These are phyloP conservation scores for Mimosa bimucronata DNA, from an alignment of 306 rosid genomes.

Conservation along the genomic window DNA sequence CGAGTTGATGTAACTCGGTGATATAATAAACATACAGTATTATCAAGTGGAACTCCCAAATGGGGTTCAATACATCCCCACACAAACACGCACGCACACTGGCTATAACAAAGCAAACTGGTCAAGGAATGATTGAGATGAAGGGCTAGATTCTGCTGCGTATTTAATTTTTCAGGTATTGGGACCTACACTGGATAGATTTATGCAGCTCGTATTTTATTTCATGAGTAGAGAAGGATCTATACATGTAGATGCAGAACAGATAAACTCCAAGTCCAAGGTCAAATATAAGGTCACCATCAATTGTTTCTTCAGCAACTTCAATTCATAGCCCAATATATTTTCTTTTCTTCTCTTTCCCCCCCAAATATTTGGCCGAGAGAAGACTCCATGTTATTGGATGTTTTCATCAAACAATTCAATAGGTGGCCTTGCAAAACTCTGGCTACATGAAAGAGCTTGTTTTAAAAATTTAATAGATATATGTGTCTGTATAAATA, in stretches of 20 bases:
- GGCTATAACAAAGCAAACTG: background rate
- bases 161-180: constrained; percentile 24
- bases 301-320: constrained; percentile 33
- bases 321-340: background rate
- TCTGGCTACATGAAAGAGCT: constrained; percentile 21
- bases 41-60: background rate
- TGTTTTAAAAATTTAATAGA: constrained; percentile 10
- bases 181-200: constrained; percentile 36
- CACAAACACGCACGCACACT: background rate
- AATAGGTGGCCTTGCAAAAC: constrained; percentile 30
- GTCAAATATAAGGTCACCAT: constrained; percentile 61
- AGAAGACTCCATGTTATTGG: constrained; percentile 12
- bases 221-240: constrained; percentile 7
- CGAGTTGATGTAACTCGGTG: background rate
- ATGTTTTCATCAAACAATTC: constrained; percentile 6
- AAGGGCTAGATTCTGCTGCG: constrained; percentile 27
- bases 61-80: background rate
- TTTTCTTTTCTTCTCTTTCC: background rate
- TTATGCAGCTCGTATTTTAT: constrained; percentile 39
- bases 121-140: background rate
- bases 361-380: background rate
- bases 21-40: background rate
- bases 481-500: background rate
- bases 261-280: constrained; percentile 51
- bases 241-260: background rate